Evolutionary conservation across 768 basidiomycete genomes (phyloP).

Genomic region (Rhodotorula babjevae): DNA sequence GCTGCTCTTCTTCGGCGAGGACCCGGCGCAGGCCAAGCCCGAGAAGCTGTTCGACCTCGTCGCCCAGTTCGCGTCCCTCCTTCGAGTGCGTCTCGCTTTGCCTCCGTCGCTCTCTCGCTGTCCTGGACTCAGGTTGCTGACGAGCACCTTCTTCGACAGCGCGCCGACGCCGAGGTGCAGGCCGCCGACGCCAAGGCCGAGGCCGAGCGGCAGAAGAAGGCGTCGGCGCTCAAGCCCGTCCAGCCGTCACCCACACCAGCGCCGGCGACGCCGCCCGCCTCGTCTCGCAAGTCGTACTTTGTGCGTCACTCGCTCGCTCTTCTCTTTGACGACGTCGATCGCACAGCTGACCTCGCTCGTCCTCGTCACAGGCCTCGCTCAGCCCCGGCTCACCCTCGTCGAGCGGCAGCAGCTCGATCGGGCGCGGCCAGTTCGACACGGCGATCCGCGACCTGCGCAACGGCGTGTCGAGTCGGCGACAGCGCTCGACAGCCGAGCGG

Average conservation of each 20-base stretch:
- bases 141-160: background rate
- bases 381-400: background rate
- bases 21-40: conserved; percentile 63
- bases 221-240: background rate
- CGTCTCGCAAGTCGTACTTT: background rate
- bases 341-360: background rate
- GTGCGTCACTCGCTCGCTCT: background rate
- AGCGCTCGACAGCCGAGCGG: conserved; percentile 12
- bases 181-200: conserved; percentile 49
- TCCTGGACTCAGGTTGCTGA: background rate
- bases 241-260: background rate
- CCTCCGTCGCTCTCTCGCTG: background rate
- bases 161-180: conserved; percentile 31
- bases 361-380: background rate
- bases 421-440: conserved; percentile 75
- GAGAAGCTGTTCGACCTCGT: conserved; percentile 78
- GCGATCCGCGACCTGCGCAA: conserved; percentile 74
- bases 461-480: conserved; percentile 47
- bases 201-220: conserved; percentile 49
- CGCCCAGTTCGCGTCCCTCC: conserved; percentile 65
- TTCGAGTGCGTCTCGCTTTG: conserved; percentile 55
- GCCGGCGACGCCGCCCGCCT: background rate
- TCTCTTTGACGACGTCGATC: too few relatives aligned
- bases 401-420: conserved; percentile 53
- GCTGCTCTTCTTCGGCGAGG: conserved; percentile 72